Evolutionary conservation across 192 early-diverging fungal species (phyloP).

Genomic region (Funneliformis geosporum): DNA sequence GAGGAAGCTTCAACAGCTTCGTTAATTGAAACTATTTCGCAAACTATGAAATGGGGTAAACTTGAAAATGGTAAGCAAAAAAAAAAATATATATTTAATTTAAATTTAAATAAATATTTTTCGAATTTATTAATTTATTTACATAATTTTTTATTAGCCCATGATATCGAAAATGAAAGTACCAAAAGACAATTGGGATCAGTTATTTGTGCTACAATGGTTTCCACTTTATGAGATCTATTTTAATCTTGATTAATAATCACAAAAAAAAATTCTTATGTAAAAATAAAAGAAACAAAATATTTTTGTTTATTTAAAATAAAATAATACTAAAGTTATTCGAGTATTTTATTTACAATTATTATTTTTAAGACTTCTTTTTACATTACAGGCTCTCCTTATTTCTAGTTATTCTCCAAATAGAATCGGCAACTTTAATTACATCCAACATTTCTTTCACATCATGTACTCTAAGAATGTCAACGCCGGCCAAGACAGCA

Average conservation of each 20-base stretch:
- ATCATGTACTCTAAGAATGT: constrained; percentile 92
- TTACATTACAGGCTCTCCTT: neutral
- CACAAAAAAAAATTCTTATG: too few relatives aligned
- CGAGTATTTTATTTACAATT: too few relatives aligned
- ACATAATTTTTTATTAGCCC: neutral
- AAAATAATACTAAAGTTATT: too few relatives aligned
- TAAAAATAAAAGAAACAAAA: too few relatives aligned
- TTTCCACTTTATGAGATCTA: too few relatives aligned
- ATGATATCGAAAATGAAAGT: neutral
- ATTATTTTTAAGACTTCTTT: too few relatives aligned
- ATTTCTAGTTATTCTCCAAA: constrained; percentile 28
- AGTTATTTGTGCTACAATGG: neutral
- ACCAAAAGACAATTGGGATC: neutral
- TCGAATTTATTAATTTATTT: neutral
- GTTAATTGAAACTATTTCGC: constrained; percentile 80
- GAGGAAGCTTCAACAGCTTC: constrained; percentile 79
- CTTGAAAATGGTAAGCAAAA: constrained; percentile 44
- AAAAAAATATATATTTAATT: neutral
- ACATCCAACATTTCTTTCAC: constrained; percentile 93
- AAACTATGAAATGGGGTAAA: constrained; percentile 87
- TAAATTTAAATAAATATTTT: neutral
- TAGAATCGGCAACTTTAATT: constrained; percentile 74
- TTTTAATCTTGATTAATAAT: too few relatives aligned
- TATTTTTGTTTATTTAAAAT: too few relatives aligned
- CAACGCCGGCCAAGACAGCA: constrained; percentile 76